Evolutionary conservation across 1,139 yeast genomes (phyloP).

Genomic region (Nakaseomyces sp.): DNA sequence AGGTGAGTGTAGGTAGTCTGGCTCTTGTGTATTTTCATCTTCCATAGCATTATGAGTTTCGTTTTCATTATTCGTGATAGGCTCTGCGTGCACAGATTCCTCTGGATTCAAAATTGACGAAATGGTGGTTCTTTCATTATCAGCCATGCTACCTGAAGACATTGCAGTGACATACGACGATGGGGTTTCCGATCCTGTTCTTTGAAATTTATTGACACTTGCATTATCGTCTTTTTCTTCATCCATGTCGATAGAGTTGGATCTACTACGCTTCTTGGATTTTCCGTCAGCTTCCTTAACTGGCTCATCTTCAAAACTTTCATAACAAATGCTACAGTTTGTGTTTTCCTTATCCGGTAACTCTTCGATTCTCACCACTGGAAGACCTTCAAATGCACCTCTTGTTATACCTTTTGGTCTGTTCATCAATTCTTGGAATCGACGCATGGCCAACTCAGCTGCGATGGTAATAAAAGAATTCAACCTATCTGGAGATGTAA

Average conservation of each 20-base stretch:
- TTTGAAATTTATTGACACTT: constrained; percentile 8
- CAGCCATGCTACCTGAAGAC: neutral
- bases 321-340: constrained; percentile 64
- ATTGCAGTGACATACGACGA: constrained; percentile 3
- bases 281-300: neutral
- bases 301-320: constrained; percentile 36
- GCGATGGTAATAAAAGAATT: constrained; percentile 56
- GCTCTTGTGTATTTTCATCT: constrained; percentile 12
- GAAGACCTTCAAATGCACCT: constrained; percentile 44
- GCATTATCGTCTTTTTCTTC: constrained; percentile 15
- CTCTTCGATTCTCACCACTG: constrained; percentile 27
- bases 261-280: constrained; percentile 15
- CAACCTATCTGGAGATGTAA: constrained; percentile 27
- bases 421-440: constrained; percentile 41
- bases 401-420: constrained; percentile 44
- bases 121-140: constrained; percentile 8
- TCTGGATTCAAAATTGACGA: constrained; percentile 8
- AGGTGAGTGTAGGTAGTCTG: constrained; percentile 50
- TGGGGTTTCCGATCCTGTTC: constrained; percentile 9
- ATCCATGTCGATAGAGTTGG: constrained; percentile 16
- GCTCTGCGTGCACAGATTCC: neutral
- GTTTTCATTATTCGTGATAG: neutral
- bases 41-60: neutral
- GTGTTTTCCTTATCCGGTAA: constrained; percentile 32
- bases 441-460: constrained; percentile 58